phyloP scores from a whole-genome alignment of 1,139 yeast genomes.

The Geotrichum phurueaensis region DNA sequence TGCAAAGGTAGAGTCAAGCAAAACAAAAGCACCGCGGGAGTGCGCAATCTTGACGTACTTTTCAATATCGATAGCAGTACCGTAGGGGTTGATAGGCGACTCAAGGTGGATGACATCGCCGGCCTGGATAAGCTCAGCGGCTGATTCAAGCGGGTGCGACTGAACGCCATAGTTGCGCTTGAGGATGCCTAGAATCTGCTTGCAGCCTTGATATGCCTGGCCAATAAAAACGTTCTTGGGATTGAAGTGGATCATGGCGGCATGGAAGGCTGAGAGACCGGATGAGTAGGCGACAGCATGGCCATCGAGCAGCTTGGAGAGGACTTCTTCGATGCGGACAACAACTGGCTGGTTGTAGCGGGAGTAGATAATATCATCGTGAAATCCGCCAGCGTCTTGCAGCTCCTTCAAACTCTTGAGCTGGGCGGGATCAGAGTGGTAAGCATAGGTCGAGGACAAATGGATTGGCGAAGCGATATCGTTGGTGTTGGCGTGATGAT shows the following conservation, averaged over 20 bases:
- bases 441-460: slow-evolving; percentile 71
- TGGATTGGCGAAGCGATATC: slow-evolving; percentile 80
- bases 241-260: slow-evolving; percentile 60
- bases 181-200: slow-evolving; percentile 59
- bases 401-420: slow-evolving; percentile 42
- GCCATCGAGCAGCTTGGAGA: slow-evolving; percentile 49
- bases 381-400: slow-evolving; percentile 31
- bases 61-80: slow-evolving; percentile 58
- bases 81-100: slow-evolving; percentile 84
- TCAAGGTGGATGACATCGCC: slow-evolving; percentile 84
- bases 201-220: slow-evolving; percentile 80
- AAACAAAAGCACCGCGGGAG: slow-evolving; percentile 56
- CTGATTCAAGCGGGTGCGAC: slow-evolving; percentile 46
- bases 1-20: slow-evolving; percentile 85
- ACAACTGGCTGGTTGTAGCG: slow-evolving; percentile 70
- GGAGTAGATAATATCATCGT: slow-evolving; percentile 48
- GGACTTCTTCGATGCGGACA: slow-evolving; percentile 57
- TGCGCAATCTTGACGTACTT: slow-evolving; percentile 65
- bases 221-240: slow-evolving; percentile 76
- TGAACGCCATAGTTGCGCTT: slow-evolving; percentile 56
- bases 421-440: slow-evolving; percentile 52
- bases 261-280: slow-evolving; percentile 78
- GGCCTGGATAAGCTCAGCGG: slow-evolving; percentile 45
- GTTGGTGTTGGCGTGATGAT: slow-evolving; percentile 25
- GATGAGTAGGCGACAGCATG: slow-evolving; percentile 64